Evolutionary conservation across 2,329 filamentous ascomycete species (phyloP), one percentile per base, ranked within the genome.

Genomic region (Trichophyton schoenleinii): DNA sequence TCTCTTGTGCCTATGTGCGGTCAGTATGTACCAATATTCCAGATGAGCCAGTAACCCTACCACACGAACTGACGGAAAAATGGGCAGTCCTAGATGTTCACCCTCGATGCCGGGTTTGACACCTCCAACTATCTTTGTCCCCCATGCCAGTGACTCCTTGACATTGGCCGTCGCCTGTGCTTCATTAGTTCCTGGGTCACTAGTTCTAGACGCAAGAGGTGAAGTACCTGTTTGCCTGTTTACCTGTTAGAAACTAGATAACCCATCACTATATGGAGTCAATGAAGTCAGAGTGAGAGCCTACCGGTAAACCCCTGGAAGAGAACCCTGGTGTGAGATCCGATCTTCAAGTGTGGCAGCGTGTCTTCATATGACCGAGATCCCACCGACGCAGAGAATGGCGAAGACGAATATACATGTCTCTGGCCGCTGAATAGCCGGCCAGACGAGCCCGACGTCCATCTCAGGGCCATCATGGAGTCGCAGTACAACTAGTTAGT

Each of bases 81-180:
- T 80, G 1, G 88, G 88, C 41, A 89, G 76, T 1, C 86, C 87
- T 20, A 91, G 75, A 75, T 91, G 88, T 68, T 88, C 83, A 57
- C 84, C 84, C 62, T 83, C 81, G 57, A 85, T 83, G 2, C 84
- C 84, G 0, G 88, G 88, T 60, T 83, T 89, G 18, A 91, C 87
- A 28, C 88, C 88, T 34, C 88, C 88, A 0, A 92, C 87, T 63
- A 92, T 85, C 42, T 89, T 87, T 44, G 88, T 91, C 11, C 88
- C 88, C 81, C 87, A 92, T 72, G 79, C 83, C 62, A 91, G 75
- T 11, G 87, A 89, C 70, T 91, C 87, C 71, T 83, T 82, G 36
- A 87, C 88, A 73, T 92, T 91, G 66, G 83, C 82, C 1, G 88
- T 91, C 9, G 88, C 87, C 74, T 70, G 84, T 55, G 31, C 20